A percentile compares a stretch with the other conserved stretches of the same genome.
phyloP scores from a whole-genome alignment of 306 rosid species.

The Hippophae gyantsensis region DNA sequence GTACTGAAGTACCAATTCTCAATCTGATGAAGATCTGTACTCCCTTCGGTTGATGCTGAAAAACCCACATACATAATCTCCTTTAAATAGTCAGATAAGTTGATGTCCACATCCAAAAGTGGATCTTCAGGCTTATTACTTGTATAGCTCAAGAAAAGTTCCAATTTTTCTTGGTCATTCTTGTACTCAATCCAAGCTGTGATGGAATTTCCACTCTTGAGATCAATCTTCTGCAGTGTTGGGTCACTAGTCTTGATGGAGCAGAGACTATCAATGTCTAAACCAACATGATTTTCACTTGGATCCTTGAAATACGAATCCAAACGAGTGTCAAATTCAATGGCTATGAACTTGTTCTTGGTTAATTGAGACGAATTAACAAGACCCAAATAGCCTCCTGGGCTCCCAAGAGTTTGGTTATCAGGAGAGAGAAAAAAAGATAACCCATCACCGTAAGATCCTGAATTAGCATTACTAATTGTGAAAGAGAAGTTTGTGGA shows the following conservation, averaged over 20 bases:
- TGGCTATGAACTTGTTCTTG: constrained; percentile 33
- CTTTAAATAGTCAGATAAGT: constrained; percentile 26
- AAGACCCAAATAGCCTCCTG: constrained; percentile 37
- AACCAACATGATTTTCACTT: constrained; percentile 48
- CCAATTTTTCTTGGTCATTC: constrained; percentile 28
- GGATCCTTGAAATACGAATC: constrained; percentile 43
- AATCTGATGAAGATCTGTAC: constrained; percentile 32
- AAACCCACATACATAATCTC: constrained; percentile 47
- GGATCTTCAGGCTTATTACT: constrained; percentile 25
- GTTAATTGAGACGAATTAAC: constrained; percentile 33
- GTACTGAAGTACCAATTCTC: constrained; percentile 41
- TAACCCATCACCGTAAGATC: constrained; percentile 50
- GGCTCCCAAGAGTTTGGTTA: constrained; percentile 32
- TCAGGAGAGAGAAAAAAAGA: constrained; percentile 54
- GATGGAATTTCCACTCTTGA: constrained; percentile 44
- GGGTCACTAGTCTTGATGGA: constrained; percentile 44
- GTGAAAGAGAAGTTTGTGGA: constrained; percentile 54
- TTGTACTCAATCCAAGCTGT: constrained; percentile 38
- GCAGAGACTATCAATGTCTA: constrained; percentile 34
- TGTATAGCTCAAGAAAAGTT: constrained; percentile 29
- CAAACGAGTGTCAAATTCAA: constrained; percentile 53
- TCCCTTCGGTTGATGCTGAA: constrained; percentile 36
- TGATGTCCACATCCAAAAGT: constrained; percentile 28
- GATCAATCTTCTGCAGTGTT: constrained; percentile 24
- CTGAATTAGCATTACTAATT: constrained; percentile 36